A percentile compares a stretch with the other conserved stretches of the same genome.
phyloP scores from a whole-genome alignment of 2,329 filamentous ascomycete genomes.

The Pseudonectria foliicola region DNA sequence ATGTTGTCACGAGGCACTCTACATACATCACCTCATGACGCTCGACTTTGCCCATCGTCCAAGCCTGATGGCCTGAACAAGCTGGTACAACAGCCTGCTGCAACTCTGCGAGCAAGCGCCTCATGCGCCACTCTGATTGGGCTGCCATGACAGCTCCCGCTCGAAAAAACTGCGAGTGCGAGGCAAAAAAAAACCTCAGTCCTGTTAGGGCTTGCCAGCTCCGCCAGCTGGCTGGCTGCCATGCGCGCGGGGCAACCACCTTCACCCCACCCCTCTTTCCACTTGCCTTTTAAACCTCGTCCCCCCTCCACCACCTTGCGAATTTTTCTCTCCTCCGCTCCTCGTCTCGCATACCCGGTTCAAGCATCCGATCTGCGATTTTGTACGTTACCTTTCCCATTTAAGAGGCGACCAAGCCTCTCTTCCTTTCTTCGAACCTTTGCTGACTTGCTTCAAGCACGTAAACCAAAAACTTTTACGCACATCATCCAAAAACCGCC shows the following conservation, averaged over 20 bases:
- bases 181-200: conserved; percentile 20
- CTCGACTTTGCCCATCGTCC: no score
- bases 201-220: conserved; percentile 29
- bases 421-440: neutral
- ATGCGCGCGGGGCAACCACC: conserved; percentile 25
- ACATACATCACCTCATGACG: no score
- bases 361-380: conserved; percentile 38
- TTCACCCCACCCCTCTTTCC: conserved; percentile 20
- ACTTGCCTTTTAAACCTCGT: conserved; percentile 32
- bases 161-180: conserved; percentile 13
- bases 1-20: no score
- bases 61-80: no score
- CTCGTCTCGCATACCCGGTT: conserved; percentile 39
- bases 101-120: no score
- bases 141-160: no score
- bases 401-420: conserved; percentile 6
- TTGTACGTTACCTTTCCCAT: conserved; percentile 24
- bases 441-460: conserved; percentile 15
- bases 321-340: conserved; percentile 32
- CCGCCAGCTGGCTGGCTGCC: conserved; percentile 27
- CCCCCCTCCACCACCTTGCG: conserved; percentile 30
- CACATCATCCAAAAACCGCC: conserved; percentile 23
- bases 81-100: no score
- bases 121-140: no score
- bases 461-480: conserved; percentile 15